Conservation (phyloP, 768 basidiomycete genomes). For the Rhodotorula kratochvilovae region DNA sequence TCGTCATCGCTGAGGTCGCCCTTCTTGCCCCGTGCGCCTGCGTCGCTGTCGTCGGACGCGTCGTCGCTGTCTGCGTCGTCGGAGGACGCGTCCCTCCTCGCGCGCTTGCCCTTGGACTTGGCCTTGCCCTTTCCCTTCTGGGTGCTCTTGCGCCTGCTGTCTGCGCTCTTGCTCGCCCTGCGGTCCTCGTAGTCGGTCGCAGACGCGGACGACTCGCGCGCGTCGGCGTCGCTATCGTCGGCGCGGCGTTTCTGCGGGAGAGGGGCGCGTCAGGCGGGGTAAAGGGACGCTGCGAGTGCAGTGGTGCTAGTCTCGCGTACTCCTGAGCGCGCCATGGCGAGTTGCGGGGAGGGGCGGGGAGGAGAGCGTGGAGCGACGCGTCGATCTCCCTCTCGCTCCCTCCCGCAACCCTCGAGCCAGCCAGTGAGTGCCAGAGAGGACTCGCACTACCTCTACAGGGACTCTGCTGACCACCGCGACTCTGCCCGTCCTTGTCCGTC, state of each 20-base stretch:
- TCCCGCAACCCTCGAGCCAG: not conserved
- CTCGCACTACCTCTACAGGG: no score
- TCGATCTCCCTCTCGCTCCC: not conserved
- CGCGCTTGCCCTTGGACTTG: slow-evolving; percentile 6
- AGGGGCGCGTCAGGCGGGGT: not conserved
- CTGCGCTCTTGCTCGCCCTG: not conserved
- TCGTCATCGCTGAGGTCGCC: slow-evolving; percentile 46
- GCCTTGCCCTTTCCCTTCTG: not conserved
- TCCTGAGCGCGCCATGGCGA: not conserved
- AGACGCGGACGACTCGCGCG: not conserved
- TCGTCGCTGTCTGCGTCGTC: not conserved
- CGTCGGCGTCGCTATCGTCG: slow-evolving; percentile 7
- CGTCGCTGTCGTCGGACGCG: not conserved
- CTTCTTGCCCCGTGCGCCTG: slow-evolving; percentile 4
- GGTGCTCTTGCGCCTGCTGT: not conserved
- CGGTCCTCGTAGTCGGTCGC: slow-evolving; percentile 17
- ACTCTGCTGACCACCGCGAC: not conserved
- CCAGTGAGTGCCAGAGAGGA: not conserved
- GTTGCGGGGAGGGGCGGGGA: not conserved
- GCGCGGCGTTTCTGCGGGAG: not conserved
- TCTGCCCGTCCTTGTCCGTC: no score
- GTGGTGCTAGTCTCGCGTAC: not conserved
- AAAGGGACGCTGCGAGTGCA: not conserved
- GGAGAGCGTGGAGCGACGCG: not conserved
- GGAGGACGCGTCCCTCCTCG: not conserved